Conservation (phyloP, 2,329 filamentous ascomycete species). For the Microascus cirrosus region DNA sequence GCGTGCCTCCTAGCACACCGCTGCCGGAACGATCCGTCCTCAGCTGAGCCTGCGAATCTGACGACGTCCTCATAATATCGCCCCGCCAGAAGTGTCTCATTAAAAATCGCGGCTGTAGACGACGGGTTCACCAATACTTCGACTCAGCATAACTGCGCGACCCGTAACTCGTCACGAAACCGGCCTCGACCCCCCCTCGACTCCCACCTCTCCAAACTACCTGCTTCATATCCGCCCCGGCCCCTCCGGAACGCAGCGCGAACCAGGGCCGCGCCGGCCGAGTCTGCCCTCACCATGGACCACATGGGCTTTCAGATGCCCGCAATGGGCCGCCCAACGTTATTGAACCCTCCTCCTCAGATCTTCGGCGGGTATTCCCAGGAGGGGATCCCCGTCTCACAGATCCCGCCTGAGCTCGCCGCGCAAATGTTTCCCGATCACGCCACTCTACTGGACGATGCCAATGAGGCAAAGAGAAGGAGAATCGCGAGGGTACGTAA, state of each 20-base stretch:
- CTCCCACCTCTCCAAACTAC: background rate
- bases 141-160: background rate
- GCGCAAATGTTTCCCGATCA: conserved; percentile 51
- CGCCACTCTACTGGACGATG: conserved; percentile 46
- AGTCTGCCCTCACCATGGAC: conserved; percentile 27
- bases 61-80: background rate
- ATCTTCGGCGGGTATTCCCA: conserved; percentile 54
- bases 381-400: conserved; percentile 47
- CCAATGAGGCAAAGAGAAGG: conserved; percentile 76
- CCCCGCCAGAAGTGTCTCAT: background rate
- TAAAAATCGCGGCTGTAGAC: background rate
- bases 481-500: conserved; percentile 67
- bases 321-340: conserved; percentile 39
- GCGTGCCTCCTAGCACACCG: background rate
- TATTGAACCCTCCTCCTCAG: conserved; percentile 58
- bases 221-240: background rate
- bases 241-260: background rate
- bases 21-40: background rate
- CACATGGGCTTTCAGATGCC: conserved; percentile 49
- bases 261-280: background rate
- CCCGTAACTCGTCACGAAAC: background rate
- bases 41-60: background rate
- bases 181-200: background rate
- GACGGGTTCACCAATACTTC: background rate
- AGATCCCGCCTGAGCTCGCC: conserved; percentile 44